Conservation (phyloP, 495 filamentous ascomycete genomes). For the Penicillium ucsense region DNA sequence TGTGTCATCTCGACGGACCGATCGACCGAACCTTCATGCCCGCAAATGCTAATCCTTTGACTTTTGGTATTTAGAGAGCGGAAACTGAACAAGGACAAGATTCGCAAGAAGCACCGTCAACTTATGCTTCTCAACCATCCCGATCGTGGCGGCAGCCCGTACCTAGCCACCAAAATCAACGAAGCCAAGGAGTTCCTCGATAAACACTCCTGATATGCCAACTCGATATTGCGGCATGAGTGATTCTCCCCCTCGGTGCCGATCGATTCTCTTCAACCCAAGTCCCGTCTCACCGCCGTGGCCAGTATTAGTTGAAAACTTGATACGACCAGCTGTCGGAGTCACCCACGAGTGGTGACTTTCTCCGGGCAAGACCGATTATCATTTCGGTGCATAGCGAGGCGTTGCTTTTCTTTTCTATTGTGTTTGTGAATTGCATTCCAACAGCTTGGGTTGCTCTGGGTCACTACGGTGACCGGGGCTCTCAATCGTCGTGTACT, state of each 20-base stretch:
- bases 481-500: constrained; percentile 13
- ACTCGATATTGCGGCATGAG: not conserved
- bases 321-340: not conserved
- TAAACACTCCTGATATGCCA: constrained; percentile 41
- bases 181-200: constrained; percentile 95
- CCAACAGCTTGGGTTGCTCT: constrained; percentile 11
- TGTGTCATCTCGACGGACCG: constrained; percentile 14
- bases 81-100: constrained; percentile 74
- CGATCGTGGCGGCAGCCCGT: constrained; percentile 92
- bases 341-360: not conserved
- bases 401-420: constrained; percentile 30
- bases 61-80: constrained; percentile 54
- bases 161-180: constrained; percentile 94
- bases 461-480: not conserved
- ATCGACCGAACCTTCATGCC: not conserved
- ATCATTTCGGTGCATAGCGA: constrained; percentile 36
- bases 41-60: constrained; percentile 7
- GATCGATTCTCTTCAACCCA: too few relatives aligned
- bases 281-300: too few relatives aligned
- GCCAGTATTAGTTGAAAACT: too few relatives aligned
- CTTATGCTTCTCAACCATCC: constrained; percentile 98
- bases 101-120: constrained; percentile 91
- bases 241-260: too few relatives aligned
- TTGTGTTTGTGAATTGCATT: constrained; percentile 8
- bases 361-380: constrained; percentile 2